Base-by-base conservation (phyloP, 2,329 filamentous ascomycete genomes). In the Colletotrichum zoysiae region DNA sequence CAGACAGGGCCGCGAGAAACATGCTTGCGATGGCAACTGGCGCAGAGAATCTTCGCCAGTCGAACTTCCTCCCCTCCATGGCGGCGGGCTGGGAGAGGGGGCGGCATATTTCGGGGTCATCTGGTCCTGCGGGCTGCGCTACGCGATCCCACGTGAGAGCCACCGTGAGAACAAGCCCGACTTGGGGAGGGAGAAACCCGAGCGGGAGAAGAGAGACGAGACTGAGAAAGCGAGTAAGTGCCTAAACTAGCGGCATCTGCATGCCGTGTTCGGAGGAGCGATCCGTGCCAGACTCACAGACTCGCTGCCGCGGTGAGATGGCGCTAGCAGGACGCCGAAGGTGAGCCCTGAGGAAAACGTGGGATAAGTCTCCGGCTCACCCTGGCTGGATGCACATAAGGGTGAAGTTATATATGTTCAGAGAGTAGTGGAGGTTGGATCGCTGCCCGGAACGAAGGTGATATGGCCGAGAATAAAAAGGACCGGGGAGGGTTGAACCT, bases 221-320 rank as follows among this genome's bases (percentile, higher is more conserved):
- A 60, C 26, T 38, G 57, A 63, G 56, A 38, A 23, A 60, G 14
- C 11, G 51, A 50, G 44, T 48, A 40, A 69, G 59, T 42, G 70
- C 44, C 70, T 65, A 72, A 70, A 56, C 65, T 70, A 70, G 59
- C 70, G 65, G 57, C 56, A 14, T 65, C 65, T 55, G 70, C 66
- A 70, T 68, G 65, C 64, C 60, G 70, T 70, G 46, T 72, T 70
- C 70, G 60, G 60, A 70, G 48, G 46, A 55, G 70, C n/a, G 70
- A 72, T 70, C 70, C 70, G 70, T 70, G 70, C 65, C 66, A 70
- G 59, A 51, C 70, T 72, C 70, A 69, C 70, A 65, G 65, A 69
- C 65, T 71, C 48, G 59, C 70, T 70, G 46, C 69, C 64, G 59
- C 53, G 20, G 65, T 59, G 51, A 48, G 40, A 62, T 48, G 58